phyloP scores from a whole-genome alignment of 179 eudicot species.

The Drosera spatulata region DNA sequence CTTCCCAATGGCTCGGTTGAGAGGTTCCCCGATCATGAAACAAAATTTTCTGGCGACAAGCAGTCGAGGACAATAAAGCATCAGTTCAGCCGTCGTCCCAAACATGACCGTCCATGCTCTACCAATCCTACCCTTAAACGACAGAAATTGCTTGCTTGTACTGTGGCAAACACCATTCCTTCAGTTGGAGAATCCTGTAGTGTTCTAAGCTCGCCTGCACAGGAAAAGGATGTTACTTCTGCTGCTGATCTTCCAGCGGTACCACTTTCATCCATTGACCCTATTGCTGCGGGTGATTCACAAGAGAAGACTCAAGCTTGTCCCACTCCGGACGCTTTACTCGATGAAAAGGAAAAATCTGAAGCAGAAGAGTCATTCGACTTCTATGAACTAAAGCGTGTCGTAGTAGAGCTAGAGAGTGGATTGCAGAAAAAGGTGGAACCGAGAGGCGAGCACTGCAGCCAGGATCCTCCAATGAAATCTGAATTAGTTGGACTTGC shows the following conservation, averaged over 20 bases:
- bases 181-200: neutral
- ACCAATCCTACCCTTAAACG: slow-evolving; percentile 19
- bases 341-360: no score
- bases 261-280: slow-evolving; percentile 5
- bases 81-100: slow-evolving; percentile 24
- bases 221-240: slow-evolving; percentile 10
- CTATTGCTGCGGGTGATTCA: slow-evolving; percentile 9
- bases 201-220: slow-evolving; percentile 34
- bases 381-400: no score
- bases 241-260: slow-evolving; percentile 12
- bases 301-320: slow-evolving; percentile 8
- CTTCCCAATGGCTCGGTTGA: neutral
- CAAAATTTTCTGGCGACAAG: no score
- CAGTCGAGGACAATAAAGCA: slow-evolving; percentile 23
- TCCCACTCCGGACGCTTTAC: no score
- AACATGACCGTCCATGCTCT: slow-evolving; percentile 8
- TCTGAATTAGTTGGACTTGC: neutral
- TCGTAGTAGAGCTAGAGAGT: no score
- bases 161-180: slow-evolving; percentile 12
- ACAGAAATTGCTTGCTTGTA: slow-evolving; percentile 23
- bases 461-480: neutral
- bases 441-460: neutral
- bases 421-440: slow-evolving; percentile 21
- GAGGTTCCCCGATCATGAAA: neutral
- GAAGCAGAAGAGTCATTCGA: no score